These are phyloP conservation scores for Coemansia guatemalensis DNA, from an alignment of 192 early-diverging fungal genomes.

Conservation along the genomic window DNA sequence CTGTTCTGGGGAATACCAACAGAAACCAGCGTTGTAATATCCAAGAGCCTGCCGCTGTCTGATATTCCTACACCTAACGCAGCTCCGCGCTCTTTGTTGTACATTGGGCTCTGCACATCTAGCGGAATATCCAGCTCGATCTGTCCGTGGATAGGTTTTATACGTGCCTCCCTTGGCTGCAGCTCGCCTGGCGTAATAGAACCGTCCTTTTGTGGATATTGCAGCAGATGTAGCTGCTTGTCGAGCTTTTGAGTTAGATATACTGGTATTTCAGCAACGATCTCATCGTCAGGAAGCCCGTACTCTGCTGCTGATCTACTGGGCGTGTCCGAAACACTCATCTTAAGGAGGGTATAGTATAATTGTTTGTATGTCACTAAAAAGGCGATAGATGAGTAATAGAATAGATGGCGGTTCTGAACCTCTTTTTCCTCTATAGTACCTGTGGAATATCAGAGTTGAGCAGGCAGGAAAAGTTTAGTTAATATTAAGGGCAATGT, in stretches of 20 bases:
- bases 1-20: constrained; percentile 73
- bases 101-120: constrained; percentile 68
- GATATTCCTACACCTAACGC: constrained; percentile 74
- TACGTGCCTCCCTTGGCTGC: constrained; percentile 63
- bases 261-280: constrained; percentile 77
- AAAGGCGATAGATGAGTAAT: neutral
- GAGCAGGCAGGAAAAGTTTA: neutral
- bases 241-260: constrained; percentile 70
- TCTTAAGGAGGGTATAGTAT: neutral
- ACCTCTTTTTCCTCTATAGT: neutral
- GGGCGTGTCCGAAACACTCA: neutral
- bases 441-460: neutral
- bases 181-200: constrained; percentile 47
- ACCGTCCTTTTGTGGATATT: constrained; percentile 70
- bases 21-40: constrained; percentile 79
- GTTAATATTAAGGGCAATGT: constrained; percentile 2
- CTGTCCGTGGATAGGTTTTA: constrained; percentile 80
- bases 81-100: constrained; percentile 75
- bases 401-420: neutral
- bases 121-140: constrained; percentile 85
- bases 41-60: constrained; percentile 71
- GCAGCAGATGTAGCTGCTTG: constrained; percentile 74
- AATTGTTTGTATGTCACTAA: neutral
- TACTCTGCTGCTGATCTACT: constrained; percentile 29
- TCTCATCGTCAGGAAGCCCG: constrained; percentile 60